phyloP scores from a whole-genome alignment of 2,329 filamentous ascomycete genomes.

The Didymella exigua region DNA sequence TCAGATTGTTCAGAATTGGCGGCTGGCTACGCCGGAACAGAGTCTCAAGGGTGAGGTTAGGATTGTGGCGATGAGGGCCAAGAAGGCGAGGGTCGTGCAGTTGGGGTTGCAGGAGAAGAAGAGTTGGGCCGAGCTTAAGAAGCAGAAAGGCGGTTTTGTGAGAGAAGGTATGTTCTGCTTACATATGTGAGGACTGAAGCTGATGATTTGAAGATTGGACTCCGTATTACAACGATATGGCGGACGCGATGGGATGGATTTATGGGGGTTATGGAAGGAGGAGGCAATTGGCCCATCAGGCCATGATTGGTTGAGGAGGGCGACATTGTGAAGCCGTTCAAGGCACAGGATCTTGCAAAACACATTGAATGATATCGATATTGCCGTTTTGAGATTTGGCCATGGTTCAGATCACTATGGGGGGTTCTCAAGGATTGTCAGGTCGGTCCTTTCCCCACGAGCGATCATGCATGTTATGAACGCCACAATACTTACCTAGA shows the following conservation, averaged over 20 bases:
- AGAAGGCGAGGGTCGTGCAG: constrained; percentile 32
- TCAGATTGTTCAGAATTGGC: constrained; percentile 36
- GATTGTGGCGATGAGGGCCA: constrained; percentile 40
- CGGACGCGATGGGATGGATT: constrained; percentile 45
- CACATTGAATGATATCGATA: too few species aligned
- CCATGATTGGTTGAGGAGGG: constrained; percentile 9
- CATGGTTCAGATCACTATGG: too few species aligned
- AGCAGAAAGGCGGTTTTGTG: constrained; percentile 30
- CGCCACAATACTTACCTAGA: too few species aligned
- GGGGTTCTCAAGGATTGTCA: too few species aligned
- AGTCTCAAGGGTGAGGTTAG: constrained; percentile 41
- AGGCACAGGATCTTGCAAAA: too few species aligned
- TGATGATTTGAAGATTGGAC: constrained; percentile 34
- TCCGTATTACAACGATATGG: constrained; percentile 45
- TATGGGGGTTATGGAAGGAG: constrained; percentile 43
- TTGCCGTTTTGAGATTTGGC: too few species aligned
- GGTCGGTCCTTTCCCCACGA: too few species aligned
- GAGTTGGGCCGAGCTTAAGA: constrained; percentile 42
- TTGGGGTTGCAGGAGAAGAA: constrained; percentile 33
- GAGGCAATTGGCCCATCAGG: constrained; percentile 39
- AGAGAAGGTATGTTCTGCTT: constrained; percentile 32
- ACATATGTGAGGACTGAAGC: background rate
- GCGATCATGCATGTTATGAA: too few species aligned
- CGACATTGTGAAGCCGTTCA: too few species aligned
- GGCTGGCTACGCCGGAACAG: constrained; percentile 37